phyloP scores from a whole-genome alignment of 2,329 filamentous ascomycete species.

The Periglandula ipomoeae region DNA sequence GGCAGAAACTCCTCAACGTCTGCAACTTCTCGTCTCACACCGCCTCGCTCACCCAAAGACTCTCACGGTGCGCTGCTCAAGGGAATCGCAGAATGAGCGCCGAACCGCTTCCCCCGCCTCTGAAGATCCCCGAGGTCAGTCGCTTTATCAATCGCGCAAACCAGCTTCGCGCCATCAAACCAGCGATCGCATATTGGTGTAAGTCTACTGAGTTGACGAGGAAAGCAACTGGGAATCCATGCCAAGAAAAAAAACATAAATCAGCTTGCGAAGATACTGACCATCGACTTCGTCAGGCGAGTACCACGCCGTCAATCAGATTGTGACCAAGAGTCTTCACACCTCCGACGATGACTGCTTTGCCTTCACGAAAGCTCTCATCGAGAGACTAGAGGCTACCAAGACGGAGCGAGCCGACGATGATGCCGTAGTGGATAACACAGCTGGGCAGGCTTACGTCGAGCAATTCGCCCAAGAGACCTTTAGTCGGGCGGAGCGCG shows the following conservation, averaged over 20 bases:
- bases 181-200: constrained; percentile 95
- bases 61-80: too few relatives aligned
- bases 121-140: constrained; percentile 73
- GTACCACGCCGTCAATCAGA: constrained; percentile 89
- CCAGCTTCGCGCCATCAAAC: constrained; percentile 77
- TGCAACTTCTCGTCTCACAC: too few relatives aligned
- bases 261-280: background rate
- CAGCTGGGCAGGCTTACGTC: constrained; percentile 81
- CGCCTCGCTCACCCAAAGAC: too few relatives aligned
- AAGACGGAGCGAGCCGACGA: constrained; percentile 59
- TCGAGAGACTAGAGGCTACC: constrained; percentile 74
- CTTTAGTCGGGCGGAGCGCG: constrained; percentile 73
- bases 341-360: constrained; percentile 68
- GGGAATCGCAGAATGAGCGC: constrained; percentile 56
- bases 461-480: constrained; percentile 90
- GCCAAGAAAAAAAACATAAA: background rate
- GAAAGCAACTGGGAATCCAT: background rate
- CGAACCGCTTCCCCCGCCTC: constrained; percentile 30
- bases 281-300: constrained; percentile 47
- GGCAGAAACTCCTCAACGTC: too few relatives aligned
- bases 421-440: constrained; percentile 77
- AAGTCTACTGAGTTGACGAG: constrained; percentile 27
- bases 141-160: constrained; percentile 76
- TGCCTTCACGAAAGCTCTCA: constrained; percentile 70
- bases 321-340: constrained; percentile 74